Base-by-base conservation (phyloP, 495 filamentous ascomycete genomes). In the Aspergillus egyptiacus region DNA sequence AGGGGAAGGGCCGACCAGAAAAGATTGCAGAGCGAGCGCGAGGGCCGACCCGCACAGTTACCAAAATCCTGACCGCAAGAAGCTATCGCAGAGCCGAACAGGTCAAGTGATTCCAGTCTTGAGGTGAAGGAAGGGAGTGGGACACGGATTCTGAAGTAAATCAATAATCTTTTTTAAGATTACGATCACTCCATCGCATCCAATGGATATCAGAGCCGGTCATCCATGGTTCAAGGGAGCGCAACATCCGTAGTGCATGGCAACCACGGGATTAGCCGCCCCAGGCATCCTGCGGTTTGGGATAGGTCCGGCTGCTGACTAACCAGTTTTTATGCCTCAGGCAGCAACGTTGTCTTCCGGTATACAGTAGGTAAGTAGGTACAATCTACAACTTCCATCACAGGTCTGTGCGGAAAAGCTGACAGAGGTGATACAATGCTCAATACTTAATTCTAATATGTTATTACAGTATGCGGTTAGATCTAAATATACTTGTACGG, bases 401-500 rank as follows among this genome's bases (percentile, higher is more conserved):
- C 25, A 27, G 10, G 25, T 27, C 10, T 10, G 25, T 10, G 25
- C 10, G 5, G 10, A 27, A 27, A 27, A 5, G 25, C 25, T 5
- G 5, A 27, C 10, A 10, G 25, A 10, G 5, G 10, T 27, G 25
- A 10, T 27, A 27, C 10, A 10, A 10, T 19, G 27, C 28, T 7
- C n/a, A n/a, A n/a, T n/a, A n/a, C n/a, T n/a, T n/a, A n/a, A n/a
- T n/a, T n/a, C n/a, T n/a, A n/a, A n/a, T n/a, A n/a, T n/a, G n/a
- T n/a, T n/a, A n/a, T n/a, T n/a, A n/a, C n/a, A 34, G 14, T 17
- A 36, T 34, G 2, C 18, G 2, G 25, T 14, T 27, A n/a, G n/a
- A n/a, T 38, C 41, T 66, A 82, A 46, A 91, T 82, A 58, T 89
- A 91, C 62, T 95, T 94, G 70, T 95, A 95, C 5, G 89, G 89